These are phyloP conservation scores for Sugiyamaella lignohabitans DNA, from an alignment of 805 yeast species.

Conservation along the genomic window DNA sequence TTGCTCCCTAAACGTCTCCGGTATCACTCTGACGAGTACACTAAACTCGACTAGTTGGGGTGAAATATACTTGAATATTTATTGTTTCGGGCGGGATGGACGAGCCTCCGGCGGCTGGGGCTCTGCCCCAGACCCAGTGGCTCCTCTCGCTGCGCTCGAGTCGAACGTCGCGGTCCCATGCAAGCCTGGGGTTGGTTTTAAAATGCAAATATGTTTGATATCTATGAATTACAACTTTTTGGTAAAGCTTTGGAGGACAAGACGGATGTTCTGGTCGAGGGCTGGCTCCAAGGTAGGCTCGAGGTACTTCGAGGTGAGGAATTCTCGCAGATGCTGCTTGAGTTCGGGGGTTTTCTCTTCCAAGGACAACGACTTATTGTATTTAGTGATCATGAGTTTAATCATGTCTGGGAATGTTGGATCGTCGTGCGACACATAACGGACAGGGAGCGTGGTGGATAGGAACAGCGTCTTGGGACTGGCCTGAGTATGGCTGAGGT, in stretches of 20 bases:
- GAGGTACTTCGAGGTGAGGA: slow-evolving; percentile 19
- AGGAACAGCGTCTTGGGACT: slow-evolving; percentile 15
- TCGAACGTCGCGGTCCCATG: too few relatives aligned
- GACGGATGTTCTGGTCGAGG: slow-evolving; percentile 7
- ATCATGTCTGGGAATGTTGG: slow-evolving; percentile 50
- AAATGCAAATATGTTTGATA: too few relatives aligned
- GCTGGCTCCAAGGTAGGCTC: slow-evolving; percentile 2
- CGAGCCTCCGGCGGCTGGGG: not conserved
- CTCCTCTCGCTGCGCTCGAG: too few relatives aligned
- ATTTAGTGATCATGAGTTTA: slow-evolving; percentile 66
- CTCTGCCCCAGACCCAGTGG: not conserved
- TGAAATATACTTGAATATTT: not conserved
- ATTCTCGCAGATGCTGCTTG: slow-evolving; percentile 23
- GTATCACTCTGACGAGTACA: slow-evolving; percentile 5
- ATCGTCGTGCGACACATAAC: slow-evolving; percentile 41
- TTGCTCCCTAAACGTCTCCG: slow-evolving; percentile 21
- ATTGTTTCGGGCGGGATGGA: not conserved
- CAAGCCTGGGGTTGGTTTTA: too few relatives aligned
- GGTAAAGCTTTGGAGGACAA: slow-evolving; percentile 6
- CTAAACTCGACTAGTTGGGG: slow-evolving; percentile 8
- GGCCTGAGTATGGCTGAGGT: slow-evolving; percentile 34
- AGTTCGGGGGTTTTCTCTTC: slow-evolving; percentile 17
- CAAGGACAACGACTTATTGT: slow-evolving; percentile 20
- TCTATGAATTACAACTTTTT: slow-evolving; percentile 3
- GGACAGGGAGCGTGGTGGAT: slow-evolving; percentile 53